Evolutionary conservation across 805 yeast genomes (phyloP).

Genomic region (Kodamaea sagamina): DNA sequence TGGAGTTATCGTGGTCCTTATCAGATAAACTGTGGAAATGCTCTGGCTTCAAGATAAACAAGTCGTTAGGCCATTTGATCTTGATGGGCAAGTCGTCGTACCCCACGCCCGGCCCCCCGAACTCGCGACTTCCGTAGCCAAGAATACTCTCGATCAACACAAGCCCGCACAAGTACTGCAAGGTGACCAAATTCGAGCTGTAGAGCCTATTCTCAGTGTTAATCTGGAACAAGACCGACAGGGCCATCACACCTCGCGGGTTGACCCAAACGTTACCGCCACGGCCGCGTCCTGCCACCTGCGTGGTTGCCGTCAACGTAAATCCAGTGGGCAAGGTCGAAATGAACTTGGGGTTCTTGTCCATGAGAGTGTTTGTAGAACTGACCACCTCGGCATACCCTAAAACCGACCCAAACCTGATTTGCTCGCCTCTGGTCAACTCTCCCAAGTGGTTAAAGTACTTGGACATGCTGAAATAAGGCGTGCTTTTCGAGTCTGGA

Average conservation of each 20-base stretch:
- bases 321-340: conserved; percentile 69
- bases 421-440: conserved; percentile 23
- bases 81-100: conserved; percentile 76
- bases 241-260: conserved; percentile 89
- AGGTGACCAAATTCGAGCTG: conserved; percentile 66
- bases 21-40: conserved; percentile 36
- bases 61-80: conserved; percentile 96
- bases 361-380: conserved; percentile 80
- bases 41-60: conserved; percentile 73
- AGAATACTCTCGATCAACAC: conserved; percentile 80
- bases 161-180: conserved; percentile 81
- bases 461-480: conserved; percentile 65
- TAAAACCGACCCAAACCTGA: conserved; percentile 59
- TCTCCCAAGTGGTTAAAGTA: conserved; percentile 51
- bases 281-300: conserved; percentile 89
- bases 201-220: conserved; percentile 31
- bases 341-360: conserved; percentile 64
- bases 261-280: conserved; percentile 95
- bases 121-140: conserved; percentile 47
- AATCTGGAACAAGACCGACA: conserved; percentile 67
- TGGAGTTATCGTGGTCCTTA: conserved; percentile 33
- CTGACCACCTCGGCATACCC: conserved; percentile 88
- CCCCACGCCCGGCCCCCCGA: conserved; percentile 46
- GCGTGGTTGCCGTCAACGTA: conserved; percentile 72
- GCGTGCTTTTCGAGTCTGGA: conserved; percentile 60